Percentiles rank a stretch among this genome's conserved stretches.
These are phyloP conservation scores for Cladosporium phlei DNA, from an alignment of 2,329 filamentous ascomycete species.

Conservation along the genomic window DNA sequence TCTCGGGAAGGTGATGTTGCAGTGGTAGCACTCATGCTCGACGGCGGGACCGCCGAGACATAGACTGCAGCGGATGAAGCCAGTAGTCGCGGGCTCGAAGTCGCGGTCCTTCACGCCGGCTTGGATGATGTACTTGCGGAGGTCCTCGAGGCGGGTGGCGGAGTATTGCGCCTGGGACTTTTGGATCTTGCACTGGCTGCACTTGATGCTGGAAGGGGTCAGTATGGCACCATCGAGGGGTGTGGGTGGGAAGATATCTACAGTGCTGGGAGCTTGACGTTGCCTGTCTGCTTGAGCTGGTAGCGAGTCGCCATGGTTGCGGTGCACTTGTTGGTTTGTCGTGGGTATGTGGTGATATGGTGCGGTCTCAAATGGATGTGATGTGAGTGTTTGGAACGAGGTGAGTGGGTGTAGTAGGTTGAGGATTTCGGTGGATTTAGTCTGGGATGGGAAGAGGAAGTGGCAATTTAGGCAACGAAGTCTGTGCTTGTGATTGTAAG, in stretches of 20 bases:
- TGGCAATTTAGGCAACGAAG: neutral
- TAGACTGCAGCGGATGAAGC: conserved; percentile 19
- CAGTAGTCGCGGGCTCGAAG: conserved; percentile 12
- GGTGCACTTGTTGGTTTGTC: neutral
- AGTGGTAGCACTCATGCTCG: conserved; percentile 25
- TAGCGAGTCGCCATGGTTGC: conserved; percentile 5
- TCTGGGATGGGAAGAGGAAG: neutral
- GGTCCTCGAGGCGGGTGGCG: conserved; percentile 16
- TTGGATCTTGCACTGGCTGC: conserved; percentile 15
- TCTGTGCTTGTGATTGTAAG: neutral
- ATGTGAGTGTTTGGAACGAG: no score
- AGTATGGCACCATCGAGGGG: neutral
- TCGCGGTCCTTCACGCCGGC: neutral
- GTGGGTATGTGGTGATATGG: neutral
- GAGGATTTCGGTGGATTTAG: no score
- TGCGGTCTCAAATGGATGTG: no score
- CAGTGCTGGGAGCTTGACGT: neutral
- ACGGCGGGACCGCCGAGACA: conserved; percentile 20
- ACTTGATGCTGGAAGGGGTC: conserved; percentile 17
- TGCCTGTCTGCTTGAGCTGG: neutral
- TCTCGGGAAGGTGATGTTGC: conserved; percentile 15
- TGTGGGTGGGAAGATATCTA: conserved; percentile 1
- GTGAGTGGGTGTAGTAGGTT: no score
- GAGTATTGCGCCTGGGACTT: conserved; percentile 15
- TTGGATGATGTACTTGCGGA: conserved; percentile 12